A percentile compares a stretch with the other conserved stretches of the same genome.
These are phyloP conservation scores for Plasmodium gonderi DNA, from an alignment of 169 alveolate species.

Conservation along the genomic window DNA sequence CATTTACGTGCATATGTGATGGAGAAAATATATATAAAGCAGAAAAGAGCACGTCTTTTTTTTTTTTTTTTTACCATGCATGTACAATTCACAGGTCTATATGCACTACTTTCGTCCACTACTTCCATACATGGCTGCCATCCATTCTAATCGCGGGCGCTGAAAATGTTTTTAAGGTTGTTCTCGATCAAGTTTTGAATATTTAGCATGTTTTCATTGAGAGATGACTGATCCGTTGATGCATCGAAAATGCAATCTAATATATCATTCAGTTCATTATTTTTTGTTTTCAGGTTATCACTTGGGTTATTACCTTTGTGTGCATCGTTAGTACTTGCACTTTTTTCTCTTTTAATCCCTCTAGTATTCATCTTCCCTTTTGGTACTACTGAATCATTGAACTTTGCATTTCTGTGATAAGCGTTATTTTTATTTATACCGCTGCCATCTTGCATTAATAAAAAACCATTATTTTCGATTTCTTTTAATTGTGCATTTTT, in stretches of 20 bases:
- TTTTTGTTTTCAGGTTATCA: slow-evolving; percentile 6
- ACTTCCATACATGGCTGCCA: not conserved
- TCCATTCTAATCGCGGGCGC: slow-evolving; percentile 4
- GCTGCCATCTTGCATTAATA: not conserved
- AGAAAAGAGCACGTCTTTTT: too few species aligned
- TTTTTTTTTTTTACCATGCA: too few species aligned
- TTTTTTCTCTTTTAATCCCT: not conserved
- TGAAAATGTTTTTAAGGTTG: slow-evolving; percentile 43
- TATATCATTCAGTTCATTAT: slow-evolving; percentile 21
- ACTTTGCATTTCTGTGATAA: not conserved
- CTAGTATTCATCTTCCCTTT: not conserved
- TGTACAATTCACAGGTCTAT: not conserved
- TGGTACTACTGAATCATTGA: not conserved
- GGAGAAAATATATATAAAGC: too few species aligned
- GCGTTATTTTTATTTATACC: not conserved
- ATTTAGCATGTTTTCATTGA: slow-evolving; percentile 30
- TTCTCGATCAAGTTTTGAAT: slow-evolving; percentile 52
- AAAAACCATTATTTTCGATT: not conserved
- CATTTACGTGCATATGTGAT: too few species aligned
- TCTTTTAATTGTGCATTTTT: slow-evolving; percentile 6
- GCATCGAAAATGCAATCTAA: slow-evolving; percentile 37
- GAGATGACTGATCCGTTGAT: slow-evolving; percentile 27
- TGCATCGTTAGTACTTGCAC: not conserved
- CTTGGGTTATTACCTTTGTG: not conserved
- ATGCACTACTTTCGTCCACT: not conserved